Conservation (phyloP, 2,329 filamentous ascomycete genomes). For the Tricladium varicosporioides region DNA sequence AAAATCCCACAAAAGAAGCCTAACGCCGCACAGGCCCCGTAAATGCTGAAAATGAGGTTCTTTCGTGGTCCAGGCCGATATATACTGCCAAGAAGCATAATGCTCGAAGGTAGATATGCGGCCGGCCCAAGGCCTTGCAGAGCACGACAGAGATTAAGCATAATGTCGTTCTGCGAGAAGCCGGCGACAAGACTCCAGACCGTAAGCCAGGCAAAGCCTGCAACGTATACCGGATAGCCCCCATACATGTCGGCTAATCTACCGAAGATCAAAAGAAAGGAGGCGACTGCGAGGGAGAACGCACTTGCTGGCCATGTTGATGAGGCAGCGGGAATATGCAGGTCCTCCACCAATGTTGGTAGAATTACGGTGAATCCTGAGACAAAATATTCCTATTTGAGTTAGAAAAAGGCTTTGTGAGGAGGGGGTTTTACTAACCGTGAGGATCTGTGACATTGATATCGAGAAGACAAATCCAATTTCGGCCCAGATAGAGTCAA, state of each 20-base stretch:
- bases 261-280: slow-evolving; percentile 62
- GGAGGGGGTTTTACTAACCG: slow-evolving; percentile 36
- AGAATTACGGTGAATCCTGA: slow-evolving; percentile 75
- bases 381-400: slow-evolving; percentile 58
- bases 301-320: slow-evolving; percentile 64
- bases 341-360: slow-evolving; percentile 58
- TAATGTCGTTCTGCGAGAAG: slow-evolving; percentile 64
- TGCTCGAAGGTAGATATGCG: slow-evolving; percentile 66
- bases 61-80: slow-evolving; percentile 69
- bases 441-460: slow-evolving; percentile 55
- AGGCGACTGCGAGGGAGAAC: slow-evolving; percentile 54
- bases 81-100: slow-evolving; percentile 62
- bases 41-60: slow-evolving; percentile 59
- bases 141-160: slow-evolving; percentile 73
- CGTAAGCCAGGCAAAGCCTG: slow-evolving; percentile 61
- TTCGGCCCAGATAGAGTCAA: slow-evolving; percentile 51
- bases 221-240: slow-evolving; percentile 57
- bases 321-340: slow-evolving; percentile 61
- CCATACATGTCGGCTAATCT: slow-evolving; percentile 62
- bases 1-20: slow-evolving; percentile 63
- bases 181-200: slow-evolving; percentile 69
- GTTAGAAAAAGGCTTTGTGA: slow-evolving; percentile 7
- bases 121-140: slow-evolving; percentile 72
- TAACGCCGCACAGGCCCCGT: slow-evolving; percentile 53
- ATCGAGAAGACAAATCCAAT: slow-evolving; percentile 59